Evolutionary conservation across 805 yeast genomes (phyloP), one percentile per base, ranked within the genome.

Genomic region (Candida boleticola): DNA sequence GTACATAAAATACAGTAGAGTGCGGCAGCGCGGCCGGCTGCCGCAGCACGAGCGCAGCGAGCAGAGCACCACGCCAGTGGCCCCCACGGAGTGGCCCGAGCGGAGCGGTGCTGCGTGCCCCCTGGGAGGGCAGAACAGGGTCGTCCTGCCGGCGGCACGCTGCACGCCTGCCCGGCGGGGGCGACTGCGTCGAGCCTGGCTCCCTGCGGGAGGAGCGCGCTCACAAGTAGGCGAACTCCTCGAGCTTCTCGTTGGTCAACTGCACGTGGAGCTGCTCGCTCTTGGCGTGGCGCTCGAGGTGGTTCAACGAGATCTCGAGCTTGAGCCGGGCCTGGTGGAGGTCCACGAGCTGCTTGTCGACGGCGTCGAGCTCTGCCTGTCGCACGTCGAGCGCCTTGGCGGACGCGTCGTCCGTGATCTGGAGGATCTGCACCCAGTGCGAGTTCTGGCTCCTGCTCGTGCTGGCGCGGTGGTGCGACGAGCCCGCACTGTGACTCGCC

Each of bases 201-300:
- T 23, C 10, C 11, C 27, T n/a, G 27, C 11, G 27, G 27, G n/a
- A 29, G n/a, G n/a, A 29, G 32, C 17, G 7, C 27, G 21, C 20
- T 46, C 49, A 72, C 39, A 68, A 48, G 44, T 68, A 68, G 19
- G 74, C 60, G 57, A 77, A 64, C 44, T 75, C 76, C 47, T 76
- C 81, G 33, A 77, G 58, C 49, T 74, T 75, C 46, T 77, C 81
- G 34, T 60, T 72, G 25, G 70, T 59, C n/a, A 67, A 39, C 40
- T 60, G 61, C 5, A 60, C 70, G 44, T 64, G 61, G 29, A 67
- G 47, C 16, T 54, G 64, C 40, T 71, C 74, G 37, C 64, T 49
- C 26, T 33, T 46, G 1, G 61, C 57, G 39, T 62, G 64, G 9
- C 48, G 42, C 35, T 57, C 58, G 26, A 63, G 40, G 5, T 41